A percentile compares a stretch with the other conserved stretches of the same genome.
Evolutionary conservation across 257 asterid species (phyloP).

Genomic region (Nicotiana obtusifolia): DNA sequence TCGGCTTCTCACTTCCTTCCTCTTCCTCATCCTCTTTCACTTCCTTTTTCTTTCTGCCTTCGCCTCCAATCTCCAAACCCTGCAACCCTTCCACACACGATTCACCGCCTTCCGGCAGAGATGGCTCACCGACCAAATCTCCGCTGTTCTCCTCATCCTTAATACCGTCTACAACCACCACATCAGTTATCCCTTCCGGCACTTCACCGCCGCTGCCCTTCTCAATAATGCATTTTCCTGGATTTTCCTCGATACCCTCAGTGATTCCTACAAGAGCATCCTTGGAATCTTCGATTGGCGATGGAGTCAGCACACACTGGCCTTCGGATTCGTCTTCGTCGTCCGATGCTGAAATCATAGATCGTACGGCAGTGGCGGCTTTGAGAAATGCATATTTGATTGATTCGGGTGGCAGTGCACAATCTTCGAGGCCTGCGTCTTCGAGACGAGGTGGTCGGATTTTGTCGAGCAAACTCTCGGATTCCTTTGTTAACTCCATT

Average conservation of each 20-base stretch:
- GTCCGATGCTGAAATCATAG: conserved; percentile 40
- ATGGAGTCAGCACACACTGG: conserved; percentile 53
- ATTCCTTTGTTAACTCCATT: conserved; percentile 48
- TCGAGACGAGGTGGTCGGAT: conserved; percentile 72
- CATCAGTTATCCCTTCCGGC: conserved; percentile 40
- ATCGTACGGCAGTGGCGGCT: conserved; percentile 74
- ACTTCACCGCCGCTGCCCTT: conserved; percentile 41
- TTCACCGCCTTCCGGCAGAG: conserved; percentile 28
- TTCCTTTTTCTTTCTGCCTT: conserved; percentile 32
- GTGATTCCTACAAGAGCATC: conserved; percentile 48
- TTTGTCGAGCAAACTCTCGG: conserved; percentile 35
- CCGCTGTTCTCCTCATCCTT: conserved; percentile 22
- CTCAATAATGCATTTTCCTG: conserved; percentile 44
- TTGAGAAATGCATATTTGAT: conserved; percentile 66
- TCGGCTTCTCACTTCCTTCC: conserved; percentile 28
- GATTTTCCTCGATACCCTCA: conserved; percentile 28
- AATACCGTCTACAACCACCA: conserved; percentile 30
- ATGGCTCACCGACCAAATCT: conserved; percentile 34
- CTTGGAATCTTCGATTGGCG: conserved; percentile 38
- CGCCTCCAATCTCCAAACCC: conserved; percentile 54
- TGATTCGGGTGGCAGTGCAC: conserved; percentile 81
- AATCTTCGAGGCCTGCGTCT: conserved; percentile 96
- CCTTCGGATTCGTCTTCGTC: conserved; percentile 37
- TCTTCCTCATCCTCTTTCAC: conserved; percentile 14
- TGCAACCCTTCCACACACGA: conserved; percentile 60